Evolutionary conservation across 371 early-diverging fungal genomes (phyloP).

Genomic region (Mucor velutinosus): DNA sequence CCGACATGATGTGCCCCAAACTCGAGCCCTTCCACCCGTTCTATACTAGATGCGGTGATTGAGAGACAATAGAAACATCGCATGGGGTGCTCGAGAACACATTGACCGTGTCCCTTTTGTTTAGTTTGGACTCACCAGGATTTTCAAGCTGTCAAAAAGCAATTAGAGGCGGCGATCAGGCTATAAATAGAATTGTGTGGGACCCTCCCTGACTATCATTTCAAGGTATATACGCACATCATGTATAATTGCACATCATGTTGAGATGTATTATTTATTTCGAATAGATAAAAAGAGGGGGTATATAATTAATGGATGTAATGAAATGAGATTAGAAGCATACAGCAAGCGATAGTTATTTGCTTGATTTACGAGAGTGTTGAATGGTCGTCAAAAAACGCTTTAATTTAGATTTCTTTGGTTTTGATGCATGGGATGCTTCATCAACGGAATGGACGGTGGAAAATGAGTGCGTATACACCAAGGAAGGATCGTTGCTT

Average conservation of each 20-base stretch:
- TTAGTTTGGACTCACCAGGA: neutral
- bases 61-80: too few relatives aligned
- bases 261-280: neutral
- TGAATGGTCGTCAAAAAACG: neutral
- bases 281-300: neutral
- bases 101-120: too few relatives aligned
- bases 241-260: neutral
- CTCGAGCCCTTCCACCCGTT: too few relatives aligned
- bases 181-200: neutral
- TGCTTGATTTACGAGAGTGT: neutral
- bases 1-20: too few relatives aligned
- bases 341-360: neutral
- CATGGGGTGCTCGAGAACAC: too few relatives aligned
- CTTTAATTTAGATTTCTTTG: neutral
- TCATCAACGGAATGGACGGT: neutral
- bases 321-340: neutral
- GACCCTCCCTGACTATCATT: neutral
- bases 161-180: neutral
- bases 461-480: neutral
- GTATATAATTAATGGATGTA: neutral
- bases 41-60: too few relatives aligned
- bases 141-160: neutral
- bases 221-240: neutral
- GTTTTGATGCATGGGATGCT: neutral
- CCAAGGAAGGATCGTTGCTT: neutral